Evolutionary conservation across 192 early-diverging fungal species (phyloP), one percentile per base, ranked within the genome.

Genomic region (Mortierella hygrophila): DNA sequence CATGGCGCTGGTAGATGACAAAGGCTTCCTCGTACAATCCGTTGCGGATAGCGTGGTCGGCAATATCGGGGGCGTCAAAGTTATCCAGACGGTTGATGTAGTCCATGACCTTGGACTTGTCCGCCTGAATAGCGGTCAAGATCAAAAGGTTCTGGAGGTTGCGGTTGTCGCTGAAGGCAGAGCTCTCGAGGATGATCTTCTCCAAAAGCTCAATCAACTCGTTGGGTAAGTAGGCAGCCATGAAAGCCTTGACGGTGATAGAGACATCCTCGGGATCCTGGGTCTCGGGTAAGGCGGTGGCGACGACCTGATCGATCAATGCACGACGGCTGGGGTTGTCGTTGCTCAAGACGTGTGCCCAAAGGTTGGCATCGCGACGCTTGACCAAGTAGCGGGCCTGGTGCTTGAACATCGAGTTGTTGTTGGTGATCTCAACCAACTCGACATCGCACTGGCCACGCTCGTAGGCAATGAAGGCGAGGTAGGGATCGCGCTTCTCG

Each of bases 351-450:
- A 96, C 98, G 89, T 93, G 92, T 46, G 89, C 89, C 98, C 98
- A 99, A 73, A 99, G 90, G 38, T 90, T 90, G 37, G 91, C 88
- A 88, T 98, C 97, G 60, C 97, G 94, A 32, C 98, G 92, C 78
- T 95, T 94, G 78, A 99, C 96, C 76, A 99, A 90, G 78, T 99
- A 99, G 77, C 98, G 95, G 18, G 98, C 94, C 90, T 99, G 98
- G 88, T 98, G 98, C 91, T 99, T 99, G 90, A 99, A 99, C 98
- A 99, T 99, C 55, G 95, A 92, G 89, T 99, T 99, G 72, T 99
- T 97, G 92, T 96, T 98, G 44, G 98, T 99, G 79, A 99, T 94
- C n/a, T 95, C 93, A 77, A 99, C 93, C 71, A 99, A 90, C 88
- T 99, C 98, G 76, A 93, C 90, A 82, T 99, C 98, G 87, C 98